A percentile compares a stretch with the other conserved stretches of the same genome.
Conservation (phyloP, 139 green algal genomes). For the Parachlorella kessleri region DNA sequence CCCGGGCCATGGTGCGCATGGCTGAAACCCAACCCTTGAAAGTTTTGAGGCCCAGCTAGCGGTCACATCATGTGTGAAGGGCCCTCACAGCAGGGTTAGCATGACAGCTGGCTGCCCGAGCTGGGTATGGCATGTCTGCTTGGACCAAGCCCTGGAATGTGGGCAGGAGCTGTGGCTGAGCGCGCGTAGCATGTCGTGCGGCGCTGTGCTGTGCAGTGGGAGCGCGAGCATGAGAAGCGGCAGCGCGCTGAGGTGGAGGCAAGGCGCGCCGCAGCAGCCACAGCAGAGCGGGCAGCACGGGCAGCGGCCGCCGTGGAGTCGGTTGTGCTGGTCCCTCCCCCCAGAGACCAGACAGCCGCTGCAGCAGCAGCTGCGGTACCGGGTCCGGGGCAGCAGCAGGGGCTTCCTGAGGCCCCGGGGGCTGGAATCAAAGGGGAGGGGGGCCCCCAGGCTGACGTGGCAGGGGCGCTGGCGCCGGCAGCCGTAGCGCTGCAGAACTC, state of each 20-base stretch:
- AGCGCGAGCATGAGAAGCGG: conserved; percentile 51
- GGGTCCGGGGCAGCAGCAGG: not conserved
- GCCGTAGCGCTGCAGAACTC: no score
- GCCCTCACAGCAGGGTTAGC: no score
- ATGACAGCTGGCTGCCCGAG: no score
- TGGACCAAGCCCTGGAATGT: not conserved
- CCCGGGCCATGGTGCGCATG: no score
- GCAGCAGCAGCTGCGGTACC: not conserved
- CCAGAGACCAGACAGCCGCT: not conserved
- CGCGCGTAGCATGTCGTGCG: no score
- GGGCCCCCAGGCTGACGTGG: no score
- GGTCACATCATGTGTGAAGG: no score
- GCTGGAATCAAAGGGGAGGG: no score
- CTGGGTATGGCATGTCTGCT: not conserved
- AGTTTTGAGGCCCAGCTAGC: no score
- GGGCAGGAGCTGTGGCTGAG: not conserved
- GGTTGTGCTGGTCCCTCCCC: not conserved
- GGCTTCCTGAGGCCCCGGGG: no score
- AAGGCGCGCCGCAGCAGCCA: conserved; percentile 3
- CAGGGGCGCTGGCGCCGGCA: no score
- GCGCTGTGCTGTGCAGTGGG: conserved; percentile 12
- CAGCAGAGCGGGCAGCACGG: not conserved
- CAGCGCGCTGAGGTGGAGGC: conserved; percentile 31
- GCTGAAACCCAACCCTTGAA: no score
- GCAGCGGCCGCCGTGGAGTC: not conserved